phyloP scores from a whole-genome alignment of 805 yeast genomes.

The Yarrowia keelungensis region DNA sequence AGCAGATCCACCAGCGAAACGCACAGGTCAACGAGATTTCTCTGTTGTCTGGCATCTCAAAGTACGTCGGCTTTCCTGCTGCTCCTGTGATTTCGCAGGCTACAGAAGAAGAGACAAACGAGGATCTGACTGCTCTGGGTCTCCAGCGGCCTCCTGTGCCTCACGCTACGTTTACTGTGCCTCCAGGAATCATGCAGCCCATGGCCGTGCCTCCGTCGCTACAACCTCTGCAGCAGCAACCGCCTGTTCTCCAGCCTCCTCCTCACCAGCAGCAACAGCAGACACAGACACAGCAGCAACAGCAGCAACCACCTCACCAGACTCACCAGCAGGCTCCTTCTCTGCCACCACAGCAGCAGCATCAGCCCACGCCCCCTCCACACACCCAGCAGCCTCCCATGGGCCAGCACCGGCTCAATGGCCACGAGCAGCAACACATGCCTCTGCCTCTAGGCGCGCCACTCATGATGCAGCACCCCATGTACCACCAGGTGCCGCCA shows the following conservation, averaged over 20 bases:
- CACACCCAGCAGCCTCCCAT: conserved; percentile 3
- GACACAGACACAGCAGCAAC: not conserved
- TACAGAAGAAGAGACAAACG: conserved; percentile 71
- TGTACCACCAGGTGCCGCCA: conserved; percentile 36
- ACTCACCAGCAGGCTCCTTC: not conserved
- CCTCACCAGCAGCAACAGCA: conserved; percentile 4
- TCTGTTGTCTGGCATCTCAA: conserved; percentile 67
- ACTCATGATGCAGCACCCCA: conserved; percentile 36
- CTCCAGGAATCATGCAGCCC: conserved; percentile 23
- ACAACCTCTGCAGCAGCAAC: not conserved
- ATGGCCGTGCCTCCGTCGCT: not conserved
- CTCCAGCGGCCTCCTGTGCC: conserved; percentile 39
- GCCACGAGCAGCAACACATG: conserved; percentile 35
- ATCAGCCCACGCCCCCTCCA: not conserved
- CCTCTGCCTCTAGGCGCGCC: conserved; percentile 31
- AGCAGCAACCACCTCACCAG: not conserved
- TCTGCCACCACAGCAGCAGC: conserved; percentile 4
- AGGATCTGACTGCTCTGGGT: conserved; percentile 76
- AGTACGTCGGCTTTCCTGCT: conserved; percentile 79
- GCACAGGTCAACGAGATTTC: conserved; percentile 73
- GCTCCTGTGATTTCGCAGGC: conserved; percentile 75
- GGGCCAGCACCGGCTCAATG: conserved; percentile 10
- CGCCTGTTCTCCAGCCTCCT: not conserved
- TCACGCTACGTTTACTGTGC: not conserved
- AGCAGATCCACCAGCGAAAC: conserved; percentile 70